A percentile compares a stretch with the other conserved stretches of the same genome.
These are phyloP conservation scores for Boletus insuetus DNA, from an alignment of 768 basidiomycete species.

Conservation along the genomic window DNA sequence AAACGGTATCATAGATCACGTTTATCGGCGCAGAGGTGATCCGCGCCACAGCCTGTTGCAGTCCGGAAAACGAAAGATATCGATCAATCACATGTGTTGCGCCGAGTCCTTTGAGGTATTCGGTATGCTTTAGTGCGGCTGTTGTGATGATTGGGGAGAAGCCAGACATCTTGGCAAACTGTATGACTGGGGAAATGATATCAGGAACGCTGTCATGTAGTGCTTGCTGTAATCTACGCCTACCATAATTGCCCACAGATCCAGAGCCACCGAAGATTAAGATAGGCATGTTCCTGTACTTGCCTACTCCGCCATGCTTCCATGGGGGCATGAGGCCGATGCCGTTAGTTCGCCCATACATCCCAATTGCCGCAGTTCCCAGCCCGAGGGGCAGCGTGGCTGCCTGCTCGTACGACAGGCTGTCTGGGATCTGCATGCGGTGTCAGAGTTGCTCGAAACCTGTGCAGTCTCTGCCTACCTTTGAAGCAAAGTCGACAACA, in stretches of 20 bases:
- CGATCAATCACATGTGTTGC: constrained; percentile 37
- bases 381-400: constrained; percentile 48
- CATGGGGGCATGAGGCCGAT: constrained; percentile 41
- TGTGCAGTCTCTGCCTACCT: constrained; percentile 25
- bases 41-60: constrained; percentile 36
- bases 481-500: constrained; percentile 39
- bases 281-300: constrained; percentile 43
- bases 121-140: constrained; percentile 35
- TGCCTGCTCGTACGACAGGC: constrained; percentile 47
- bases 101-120: constrained; percentile 33
- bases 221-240: constrained; percentile 14
- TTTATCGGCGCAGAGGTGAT: constrained; percentile 36
- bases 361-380: constrained; percentile 48
- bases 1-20: constrained; percentile 39
- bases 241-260: constrained; percentile 51
- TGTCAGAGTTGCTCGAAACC: constrained; percentile 8
- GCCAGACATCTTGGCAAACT: constrained; percentile 40
- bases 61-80: constrained; percentile 23
- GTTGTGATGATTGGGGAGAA: constrained; percentile 37
- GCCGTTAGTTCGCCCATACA: constrained; percentile 43
- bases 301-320: constrained; percentile 35
- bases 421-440: constrained; percentile 42
- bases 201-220: constrained; percentile 15
- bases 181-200: constrained; percentile 30
- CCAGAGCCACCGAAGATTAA: constrained; percentile 48